Percentiles rank a stretch among this genome's conserved stretches.
Conservation (phyloP, 2,329 filamentous ascomycete genomes). For the Colletotrichum viniferum region DNA sequence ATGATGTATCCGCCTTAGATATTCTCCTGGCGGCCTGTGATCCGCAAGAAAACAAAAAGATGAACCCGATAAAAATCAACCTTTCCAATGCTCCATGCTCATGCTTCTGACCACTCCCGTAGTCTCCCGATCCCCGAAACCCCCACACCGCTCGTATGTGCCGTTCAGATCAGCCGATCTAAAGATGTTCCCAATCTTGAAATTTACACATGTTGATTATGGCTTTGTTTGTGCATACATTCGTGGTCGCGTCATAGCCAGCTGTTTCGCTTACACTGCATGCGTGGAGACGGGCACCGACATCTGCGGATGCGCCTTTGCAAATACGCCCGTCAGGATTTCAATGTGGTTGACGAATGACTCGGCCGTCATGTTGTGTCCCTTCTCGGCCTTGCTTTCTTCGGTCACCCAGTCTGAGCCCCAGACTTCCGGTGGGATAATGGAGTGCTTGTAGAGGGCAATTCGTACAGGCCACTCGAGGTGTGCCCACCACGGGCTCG, state of each 20-base stretch:
- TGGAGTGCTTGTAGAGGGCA: constrained; percentile 57
- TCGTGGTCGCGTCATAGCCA: constrained; percentile 9
- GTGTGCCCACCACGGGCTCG: constrained; percentile 65
- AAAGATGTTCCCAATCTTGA: neutral
- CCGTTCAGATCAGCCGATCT: neutral
- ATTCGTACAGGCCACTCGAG: constrained; percentile 66
- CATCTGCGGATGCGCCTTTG: constrained; percentile 30
- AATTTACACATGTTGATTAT: neutral
- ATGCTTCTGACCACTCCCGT: neutral
- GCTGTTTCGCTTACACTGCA: constrained; percentile 12
- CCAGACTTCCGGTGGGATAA: constrained; percentile 62
- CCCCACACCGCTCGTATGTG: neutral
- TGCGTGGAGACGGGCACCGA: constrained; percentile 22
- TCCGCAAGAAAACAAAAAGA: neutral
- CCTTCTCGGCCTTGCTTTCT: constrained; percentile 37
- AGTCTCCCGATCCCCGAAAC: neutral
- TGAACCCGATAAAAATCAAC: neutral
- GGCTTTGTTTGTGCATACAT: neutral
- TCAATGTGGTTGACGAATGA: constrained; percentile 50
- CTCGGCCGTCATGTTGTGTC: constrained; percentile 27
- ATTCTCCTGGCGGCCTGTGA: neutral
- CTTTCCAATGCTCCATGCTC: neutral
- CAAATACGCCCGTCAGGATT: constrained; percentile 45
- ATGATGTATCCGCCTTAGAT: neutral
- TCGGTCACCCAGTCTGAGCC: constrained; percentile 55